Base-by-base conservation (phyloP, 1,284 basidiomycete species). In the Volvariella volvacea region DNA sequence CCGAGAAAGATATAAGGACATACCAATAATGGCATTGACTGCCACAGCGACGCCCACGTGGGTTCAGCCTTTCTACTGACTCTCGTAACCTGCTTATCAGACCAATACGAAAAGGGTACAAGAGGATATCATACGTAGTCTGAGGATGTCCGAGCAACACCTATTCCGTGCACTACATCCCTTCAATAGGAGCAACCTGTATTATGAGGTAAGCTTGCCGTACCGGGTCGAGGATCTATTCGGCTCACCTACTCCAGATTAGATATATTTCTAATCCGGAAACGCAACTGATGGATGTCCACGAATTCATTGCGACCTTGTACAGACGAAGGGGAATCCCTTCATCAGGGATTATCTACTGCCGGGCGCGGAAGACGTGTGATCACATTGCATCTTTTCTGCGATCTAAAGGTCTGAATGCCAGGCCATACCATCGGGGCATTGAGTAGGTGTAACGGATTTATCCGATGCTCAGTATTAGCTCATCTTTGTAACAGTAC, bases 1-100 rank as follows among this genome's bases (percentile, higher is more conserved):
- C 58, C 73, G 89, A 1, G 65, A 76, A 22, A 68, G 68, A 16
- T 92, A 82, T 56, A 78, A 78, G 0, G 67, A 71, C 42, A 74
- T 92, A 0, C 90, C 90, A 0, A 83, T 93, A 49, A 92, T 90
- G 75, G 86, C 86, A 3, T 62, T 89, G n/a, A 89, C 87, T 1
- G 84, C 87, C 0, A 87, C 83, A 6, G 86, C 87, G 2, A 89
- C 83, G 8, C 58, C 71, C 41, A 61, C 60, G 85, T 87, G 54
- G 41, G 69, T 49, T 28, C 42, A 14, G 9, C 10, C 31, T 20
- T 39, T 21, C 16, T 22, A 25, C 43, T 17, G 17, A 15, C 15
- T 19, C 3, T 6, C 19, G 15, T 42, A 19, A 12, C 39, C 41
- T 14, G 30, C 22, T 21, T 43, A n/a, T 42, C 10, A 22, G 30